Evolutionary conservation across 441 rosid genomes (phyloP), one percentile per base, ranked within the genome.

Genomic region (Syzygium syzygioides): DNA sequence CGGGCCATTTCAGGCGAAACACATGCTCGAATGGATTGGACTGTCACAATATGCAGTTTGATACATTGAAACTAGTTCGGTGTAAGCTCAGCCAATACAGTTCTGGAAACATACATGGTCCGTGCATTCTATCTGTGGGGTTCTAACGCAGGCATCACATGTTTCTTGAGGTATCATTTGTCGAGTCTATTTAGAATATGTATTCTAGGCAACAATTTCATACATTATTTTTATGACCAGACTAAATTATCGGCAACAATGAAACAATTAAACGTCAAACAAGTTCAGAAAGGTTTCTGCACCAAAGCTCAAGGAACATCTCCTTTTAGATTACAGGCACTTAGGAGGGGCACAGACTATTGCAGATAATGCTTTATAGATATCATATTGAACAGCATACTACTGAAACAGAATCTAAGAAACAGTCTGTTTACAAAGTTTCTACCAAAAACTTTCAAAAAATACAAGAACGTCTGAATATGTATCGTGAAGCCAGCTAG

Each of bases 401-500:
- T 41, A 48, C 83, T 0, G 50, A 41, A 76, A 41, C 83, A 41
- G 6, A 41, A 41, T 41, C 53, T 76, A 76, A 12, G 83, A 23
- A 76, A 41, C 83, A 41, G 83, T 41, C 7, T 41, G n/a, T 41
- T 13, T 2, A 23, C n/a, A 0, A 6, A 37, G 80, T 71, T 0
- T 20, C 50, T 3, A 23, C 18, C n/a, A 41, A 12, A 41, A 76
- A 41, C 0, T 19, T 41, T 20, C 5, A 23, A 23, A 45, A 71
- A 19, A 76, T 11, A 13, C 13, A 41, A 41, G n/a, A 41, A 76
- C 5, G 53, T 76, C 0, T 26, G 41, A 41, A 76, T 76, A 41
- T 76, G 83, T 14, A 76, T 41, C 13, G 15, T 20, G n/a, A 76
- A 23, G 62, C 10, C 7, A 25, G 52, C 26, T 32, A 52, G 55